Evolutionary conservation across 768 basidiomycete genomes (phyloP), one percentile per base, ranked within the genome.

Genomic region (Lentinus brumalis): DNA sequence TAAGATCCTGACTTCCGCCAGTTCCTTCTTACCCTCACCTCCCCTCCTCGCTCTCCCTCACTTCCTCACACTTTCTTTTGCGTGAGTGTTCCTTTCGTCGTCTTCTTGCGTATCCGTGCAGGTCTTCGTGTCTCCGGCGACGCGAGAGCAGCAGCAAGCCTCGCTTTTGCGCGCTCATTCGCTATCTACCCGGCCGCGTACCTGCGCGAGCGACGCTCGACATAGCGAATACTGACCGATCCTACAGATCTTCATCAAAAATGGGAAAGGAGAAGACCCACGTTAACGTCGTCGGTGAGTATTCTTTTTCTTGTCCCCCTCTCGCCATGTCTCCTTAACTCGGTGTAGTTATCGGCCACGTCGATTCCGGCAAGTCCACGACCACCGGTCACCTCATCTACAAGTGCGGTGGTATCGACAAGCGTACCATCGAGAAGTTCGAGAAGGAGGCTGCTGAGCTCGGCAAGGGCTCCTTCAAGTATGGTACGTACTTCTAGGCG

Each of bases 361-460:
- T 96, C 92, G 95, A 98, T 84, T 98, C 96, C 77, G 96, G 96
- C 70, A 99, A 98, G 84, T 98, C 96, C 61, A 99, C 97, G 81
- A 99, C 97, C 74, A 99, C 97, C 70, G 97, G 97, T 69, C 97
- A 99, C 84, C 86, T 99, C 84, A 98, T 98, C 89, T 98, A 98
- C 93, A 97, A 99, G 89, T 99, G 97, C 79, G 97, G 97, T 89
- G 97, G 97, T 92, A 99, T 99, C 84, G 97, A 99, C 79, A 99
- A 98, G 87, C 94, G 94, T 88, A 95, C 94, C 76, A 96, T 96
- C 69, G 94, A 96, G 82, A 97, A 98, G 85, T 98, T 98, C 85
- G 97, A 99, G 87, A 99, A 99, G 89, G 97, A 99, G 83, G 97
- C 97, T 72, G 94, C 94, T 83, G 97, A 99, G 78, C 92, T 99